These are phyloP conservation scores for Phytophthora pluvialis DNA, from an alignment of 352 stramenopile species.

Conservation along the genomic window DNA sequence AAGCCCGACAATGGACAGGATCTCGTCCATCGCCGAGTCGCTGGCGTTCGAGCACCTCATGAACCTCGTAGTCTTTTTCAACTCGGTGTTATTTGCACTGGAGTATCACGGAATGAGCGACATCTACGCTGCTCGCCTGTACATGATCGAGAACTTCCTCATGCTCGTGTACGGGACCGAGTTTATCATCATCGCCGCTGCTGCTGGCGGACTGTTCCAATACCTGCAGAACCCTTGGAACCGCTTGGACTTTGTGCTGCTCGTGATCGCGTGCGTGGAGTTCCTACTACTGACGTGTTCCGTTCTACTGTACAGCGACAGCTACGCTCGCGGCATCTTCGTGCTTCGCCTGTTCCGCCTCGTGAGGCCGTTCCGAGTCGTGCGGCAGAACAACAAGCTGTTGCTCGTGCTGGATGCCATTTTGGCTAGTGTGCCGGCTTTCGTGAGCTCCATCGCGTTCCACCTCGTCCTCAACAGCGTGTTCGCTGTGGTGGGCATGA, in stretches of 20 bases:
- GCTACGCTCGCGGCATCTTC: constrained; percentile 75
- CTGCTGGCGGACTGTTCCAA: constrained; percentile 54
- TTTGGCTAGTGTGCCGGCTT: constrained; percentile 67
- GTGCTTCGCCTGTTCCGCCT: constrained; percentile 83
- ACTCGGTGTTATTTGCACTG: constrained; percentile 77
- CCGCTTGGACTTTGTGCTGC: constrained; percentile 74
- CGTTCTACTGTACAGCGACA: constrained; percentile 67
- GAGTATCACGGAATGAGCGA: constrained; percentile 78
- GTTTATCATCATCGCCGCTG: constrained; percentile 68
- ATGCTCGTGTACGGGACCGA: constrained; percentile 78
- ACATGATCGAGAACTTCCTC: constrained; percentile 68
- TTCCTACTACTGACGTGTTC: constrained; percentile 66
- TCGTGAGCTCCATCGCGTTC: constrained; percentile 69
- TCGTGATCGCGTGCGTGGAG: constrained; percentile 70
- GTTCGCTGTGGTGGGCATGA: constrained; percentile 88
- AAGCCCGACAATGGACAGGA: constrained; percentile 54
- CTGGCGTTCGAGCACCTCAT: constrained; percentile 78
- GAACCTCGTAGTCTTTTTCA: constrained; percentile 77
- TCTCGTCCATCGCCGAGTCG: constrained; percentile 59
- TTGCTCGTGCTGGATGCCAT: constrained; percentile 76
- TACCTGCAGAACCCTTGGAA: constrained; percentile 88
- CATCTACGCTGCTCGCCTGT: constrained; percentile 62
- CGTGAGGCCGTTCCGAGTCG: constrained; percentile 75
- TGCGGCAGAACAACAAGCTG: constrained; percentile 80
- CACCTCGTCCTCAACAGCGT: constrained; percentile 74